Percentiles rank a stretch among this genome's conserved stretches.
Evolutionary conservation across 805 yeast genomes (phyloP).

Genomic region (Yueomyces sinensis): DNA sequence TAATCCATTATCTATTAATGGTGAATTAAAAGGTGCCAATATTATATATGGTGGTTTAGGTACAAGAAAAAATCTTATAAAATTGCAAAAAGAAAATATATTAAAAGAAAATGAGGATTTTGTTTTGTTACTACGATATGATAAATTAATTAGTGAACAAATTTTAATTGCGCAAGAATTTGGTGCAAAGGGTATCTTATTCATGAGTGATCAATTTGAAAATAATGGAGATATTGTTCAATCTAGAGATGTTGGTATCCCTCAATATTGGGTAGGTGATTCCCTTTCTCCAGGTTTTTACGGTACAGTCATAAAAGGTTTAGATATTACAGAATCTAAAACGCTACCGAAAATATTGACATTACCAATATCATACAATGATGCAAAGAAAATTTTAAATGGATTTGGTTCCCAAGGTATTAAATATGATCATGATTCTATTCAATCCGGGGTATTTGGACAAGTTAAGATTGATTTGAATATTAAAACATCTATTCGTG

Average conservation of each 20-base stretch:
- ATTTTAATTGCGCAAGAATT: constrained; percentile 38
- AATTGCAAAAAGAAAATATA: constrained; percentile 27
- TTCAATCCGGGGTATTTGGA: constrained; percentile 14
- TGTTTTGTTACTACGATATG: constrained; percentile 51
- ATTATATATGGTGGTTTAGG: constrained; percentile 63
- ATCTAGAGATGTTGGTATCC: constrained; percentile 38
- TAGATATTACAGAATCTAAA: constrained; percentile 32
- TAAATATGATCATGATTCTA: constrained; percentile 4
- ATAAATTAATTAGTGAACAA: constrained; percentile 36
- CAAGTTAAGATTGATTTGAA: constrained; percentile 17
- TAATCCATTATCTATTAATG: constrained; percentile 56
- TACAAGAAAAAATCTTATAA: constrained; percentile 35
- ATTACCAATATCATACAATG: constrained; percentile 65
- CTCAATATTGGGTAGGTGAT: constrained; percentile 62
- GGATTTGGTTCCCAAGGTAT: constrained; percentile 14
- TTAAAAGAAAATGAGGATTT: constrained; percentile 25
- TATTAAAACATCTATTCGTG: constrained; percentile 32
- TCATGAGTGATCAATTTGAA: constrained; percentile 36
- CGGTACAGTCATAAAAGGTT: constrained; percentile 30
- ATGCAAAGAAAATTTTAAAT: constrained; percentile 34
- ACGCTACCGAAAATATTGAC: constrained; percentile 62
- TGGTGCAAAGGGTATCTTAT: constrained; percentile 56
- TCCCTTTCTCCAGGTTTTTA: constrained; percentile 65
- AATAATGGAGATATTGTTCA: constrained; percentile 23
- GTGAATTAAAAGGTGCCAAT: constrained; percentile 35